Percentiles rank a stretch among this genome's conserved stretches.
phyloP scores from a whole-genome alignment of 2,329 filamentous ascomycete species.

The Malbranchea zuffiana region DNA sequence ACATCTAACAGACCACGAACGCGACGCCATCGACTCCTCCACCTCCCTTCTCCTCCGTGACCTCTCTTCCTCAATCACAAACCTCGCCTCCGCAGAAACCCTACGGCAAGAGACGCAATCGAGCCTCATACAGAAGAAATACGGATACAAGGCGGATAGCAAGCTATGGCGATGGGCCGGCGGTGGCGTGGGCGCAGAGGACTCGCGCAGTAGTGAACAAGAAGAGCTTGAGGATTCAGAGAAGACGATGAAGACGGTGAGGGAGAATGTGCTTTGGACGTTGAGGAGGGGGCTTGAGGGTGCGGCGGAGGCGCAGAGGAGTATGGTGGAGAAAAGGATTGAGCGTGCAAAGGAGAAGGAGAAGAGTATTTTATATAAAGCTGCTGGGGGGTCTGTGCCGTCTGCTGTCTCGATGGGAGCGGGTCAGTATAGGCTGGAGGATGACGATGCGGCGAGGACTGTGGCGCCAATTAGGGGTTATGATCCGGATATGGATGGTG shows the following conservation, averaged over 20 bases:
- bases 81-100: slow-evolving; percentile 70
- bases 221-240: slow-evolving; percentile 58
- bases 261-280: slow-evolving; percentile 77
- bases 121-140: slow-evolving; percentile 62
- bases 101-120: slow-evolving; percentile 66
- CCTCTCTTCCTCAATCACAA: slow-evolving; percentile 68
- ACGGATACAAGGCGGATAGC: slow-evolving; percentile 39
- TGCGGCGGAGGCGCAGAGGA: slow-evolving; percentile 66
- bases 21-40: slow-evolving; percentile 76
- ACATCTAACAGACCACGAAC: slow-evolving; percentile 65
- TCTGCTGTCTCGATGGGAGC: slow-evolving; percentile 13
- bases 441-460: slow-evolving; percentile 16
- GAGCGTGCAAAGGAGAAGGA: slow-evolving; percentile 79
- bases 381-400: slow-evolving; percentile 29
- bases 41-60: slow-evolving; percentile 77
- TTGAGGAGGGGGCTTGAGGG: slow-evolving; percentile 64
- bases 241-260: slow-evolving; percentile 55
- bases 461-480: slow-evolving; percentile 20
- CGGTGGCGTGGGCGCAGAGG: slow-evolving; percentile 30
- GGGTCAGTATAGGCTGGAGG: slow-evolving; percentile 19
- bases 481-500: slow-evolving; percentile 22
- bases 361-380: slow-evolving; percentile 70
- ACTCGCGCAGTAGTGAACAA: slow-evolving; percentile 55
- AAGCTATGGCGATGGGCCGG: slow-evolving; percentile 58
- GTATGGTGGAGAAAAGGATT: slow-evolving; percentile 86